Evolutionary conservation across 2,329 filamentous ascomycete genomes (phyloP), one percentile per base, ranked within the genome.

Genomic region (Fusarium redolens): DNA sequence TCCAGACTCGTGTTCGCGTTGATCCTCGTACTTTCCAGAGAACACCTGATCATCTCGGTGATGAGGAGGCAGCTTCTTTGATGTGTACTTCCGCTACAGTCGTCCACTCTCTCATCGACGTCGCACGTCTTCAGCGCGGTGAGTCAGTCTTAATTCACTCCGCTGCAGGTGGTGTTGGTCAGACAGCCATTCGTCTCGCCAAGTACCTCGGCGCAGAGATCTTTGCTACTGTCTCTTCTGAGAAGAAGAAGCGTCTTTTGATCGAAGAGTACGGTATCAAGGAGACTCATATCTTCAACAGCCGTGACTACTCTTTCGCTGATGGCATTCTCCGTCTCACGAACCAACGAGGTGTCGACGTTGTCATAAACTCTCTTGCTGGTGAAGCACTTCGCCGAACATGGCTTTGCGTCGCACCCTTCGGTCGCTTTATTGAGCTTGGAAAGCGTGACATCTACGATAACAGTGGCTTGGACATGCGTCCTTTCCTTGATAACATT

Each of bases 321-420:
- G 25, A 54, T 30, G 51, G 51, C 18, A 54, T 54, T 14, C 51
- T 54, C 7, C 51, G 51, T 13, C 51, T 54, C 15, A 54, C 51
- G 2, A 54, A 54, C 22, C 25, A 38, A 30, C 22, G 35, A 30
- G 82, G 82, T 5, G 78, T 84, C 5, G 79, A 84, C 28, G 60
- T 83, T 2, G 73, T 83, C 2, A 68, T 84, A 11, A 83, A 83
- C 62, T 80, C 78, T 1, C 68, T 82, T 0, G 62, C 78, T 1
- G 81, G 81, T 4, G 79, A 82, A 11, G 47, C 65, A 5, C 65
- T 84, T 84, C 28, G 80, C 82, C 4, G 61, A 67, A 9, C 77
- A 73, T 50, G 83, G 83, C 4, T 71, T 74, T 3, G 80, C 83
- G 60, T 52, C 17, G 51, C 51, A n/a, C 51, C 51, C 10, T 54